Evolutionary conservation across 306 rosid genomes (phyloP).

Genomic region (Corylus heterophylla): DNA sequence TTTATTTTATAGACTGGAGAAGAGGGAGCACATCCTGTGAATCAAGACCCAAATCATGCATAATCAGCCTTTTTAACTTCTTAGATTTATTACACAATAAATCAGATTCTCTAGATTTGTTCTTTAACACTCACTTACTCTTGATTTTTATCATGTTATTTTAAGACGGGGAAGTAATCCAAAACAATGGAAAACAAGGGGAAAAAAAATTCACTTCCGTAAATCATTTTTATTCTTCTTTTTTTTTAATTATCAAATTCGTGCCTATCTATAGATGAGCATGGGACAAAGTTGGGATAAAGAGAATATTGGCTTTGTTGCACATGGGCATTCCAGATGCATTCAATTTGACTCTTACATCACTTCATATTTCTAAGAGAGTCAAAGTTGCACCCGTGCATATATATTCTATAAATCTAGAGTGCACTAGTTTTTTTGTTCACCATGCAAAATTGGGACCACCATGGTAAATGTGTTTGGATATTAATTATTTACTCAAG

Average conservation of each 20-base stretch:
- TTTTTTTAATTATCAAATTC: neutral
- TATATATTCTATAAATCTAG: neutral
- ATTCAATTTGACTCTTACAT: slow-evolving; percentile 6
- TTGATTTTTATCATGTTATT: too few species aligned
- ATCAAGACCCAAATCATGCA: too few species aligned
- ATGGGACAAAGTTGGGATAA: slow-evolving; percentile 15
- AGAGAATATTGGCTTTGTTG: neutral
- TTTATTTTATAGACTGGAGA: too few species aligned
- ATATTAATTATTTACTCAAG: neutral
- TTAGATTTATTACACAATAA: too few species aligned
- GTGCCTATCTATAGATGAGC: neutral
- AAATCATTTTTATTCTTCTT: too few species aligned
- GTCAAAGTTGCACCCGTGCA: slow-evolving; percentile 54
- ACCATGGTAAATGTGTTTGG: neutral
- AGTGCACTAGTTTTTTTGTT: neutral
- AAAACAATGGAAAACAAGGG: too few species aligned
- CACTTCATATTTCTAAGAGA: slow-evolving; percentile 19
- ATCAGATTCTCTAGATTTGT: too few species aligned
- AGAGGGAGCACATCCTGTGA: too few species aligned
- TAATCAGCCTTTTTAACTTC: too few species aligned
- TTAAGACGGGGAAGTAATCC: too few species aligned
- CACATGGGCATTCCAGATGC: neutral
- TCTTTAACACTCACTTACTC: too few species aligned
- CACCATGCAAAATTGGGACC: neutral
- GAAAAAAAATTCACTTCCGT: neutral